Evolutionary conservation across 2,329 filamentous ascomycete species (phyloP).

Genomic region (Ambrosiella cleistominuta): DNA sequence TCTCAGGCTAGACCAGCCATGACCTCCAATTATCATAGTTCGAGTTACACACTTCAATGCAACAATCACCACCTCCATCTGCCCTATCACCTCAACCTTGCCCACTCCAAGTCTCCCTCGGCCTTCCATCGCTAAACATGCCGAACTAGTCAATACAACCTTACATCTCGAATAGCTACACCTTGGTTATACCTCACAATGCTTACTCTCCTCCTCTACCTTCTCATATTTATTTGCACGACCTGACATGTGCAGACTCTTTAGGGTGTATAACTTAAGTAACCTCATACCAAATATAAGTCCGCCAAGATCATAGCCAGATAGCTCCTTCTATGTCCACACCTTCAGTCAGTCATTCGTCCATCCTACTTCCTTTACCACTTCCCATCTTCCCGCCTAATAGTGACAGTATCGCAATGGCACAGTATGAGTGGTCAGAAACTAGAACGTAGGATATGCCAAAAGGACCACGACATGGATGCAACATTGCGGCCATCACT

Average conservation of each 20-base stretch:
- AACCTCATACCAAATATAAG: no score
- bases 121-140: not conserved
- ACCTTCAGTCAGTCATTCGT: not conserved
- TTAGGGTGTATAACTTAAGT: not conserved
- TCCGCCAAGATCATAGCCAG: no score
- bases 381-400: not conserved
- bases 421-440: not conserved
- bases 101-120: not conserved
- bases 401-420: not conserved
- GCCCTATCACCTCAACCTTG: not conserved
- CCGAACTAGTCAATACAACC: no score
- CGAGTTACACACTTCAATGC: not conserved
- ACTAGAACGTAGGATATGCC: not conserved
- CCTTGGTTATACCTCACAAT: no score
- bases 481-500: no score
- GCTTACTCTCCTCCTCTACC: no score
- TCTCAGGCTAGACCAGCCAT: not conserved
- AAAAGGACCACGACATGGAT: not conserved
- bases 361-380: not conserved
- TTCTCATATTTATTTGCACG: no score
- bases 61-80: not conserved
- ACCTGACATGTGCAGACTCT: no score
- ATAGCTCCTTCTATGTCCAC: no score
- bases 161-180: no score
- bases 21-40: not conserved